Evolutionary conservation across 768 basidiomycete genomes (phyloP).

Genomic region (Russula compacta): DNA sequence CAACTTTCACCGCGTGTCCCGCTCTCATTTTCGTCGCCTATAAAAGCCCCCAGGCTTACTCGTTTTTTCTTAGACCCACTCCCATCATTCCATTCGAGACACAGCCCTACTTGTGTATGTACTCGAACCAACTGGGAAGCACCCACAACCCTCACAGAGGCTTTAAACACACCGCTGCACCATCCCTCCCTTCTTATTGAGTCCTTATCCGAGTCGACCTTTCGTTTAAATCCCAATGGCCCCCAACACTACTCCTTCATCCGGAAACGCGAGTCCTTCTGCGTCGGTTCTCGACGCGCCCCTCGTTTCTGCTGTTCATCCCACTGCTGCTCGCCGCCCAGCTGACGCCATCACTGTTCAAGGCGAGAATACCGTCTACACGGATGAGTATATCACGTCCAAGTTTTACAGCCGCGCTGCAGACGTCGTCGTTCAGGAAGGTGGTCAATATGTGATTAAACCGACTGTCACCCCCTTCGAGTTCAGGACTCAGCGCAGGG

Average conservation of each 20-base stretch:
- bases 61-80: neutral
- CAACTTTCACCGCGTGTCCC: neutral
- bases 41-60: neutral
- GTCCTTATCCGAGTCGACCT: constrained; percentile 24
- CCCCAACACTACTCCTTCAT: constrained; percentile 39
- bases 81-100: neutral
- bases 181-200: constrained; percentile 39
- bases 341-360: constrained; percentile 69
- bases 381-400: constrained; percentile 73
- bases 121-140: constrained; percentile 88
- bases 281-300: constrained; percentile 69
- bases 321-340: constrained; percentile 71
- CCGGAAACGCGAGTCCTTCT: constrained; percentile 44
- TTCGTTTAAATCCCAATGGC: constrained; percentile 35
- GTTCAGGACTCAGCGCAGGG: constrained; percentile 82
- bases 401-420: constrained; percentile 78
- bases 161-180: constrained; percentile 69
- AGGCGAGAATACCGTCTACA: constrained; percentile 73
- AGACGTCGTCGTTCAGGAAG: constrained; percentile 46
- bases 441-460: constrained; percentile 70
- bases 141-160: constrained; percentile 86
- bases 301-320: constrained; percentile 64
- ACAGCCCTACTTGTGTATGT: constrained; percentile 54
- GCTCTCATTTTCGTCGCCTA: neutral
- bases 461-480: constrained; percentile 77